Conservation (phyloP, 2,329 filamentous ascomycete species). For the Orbilia quercus region DNA sequence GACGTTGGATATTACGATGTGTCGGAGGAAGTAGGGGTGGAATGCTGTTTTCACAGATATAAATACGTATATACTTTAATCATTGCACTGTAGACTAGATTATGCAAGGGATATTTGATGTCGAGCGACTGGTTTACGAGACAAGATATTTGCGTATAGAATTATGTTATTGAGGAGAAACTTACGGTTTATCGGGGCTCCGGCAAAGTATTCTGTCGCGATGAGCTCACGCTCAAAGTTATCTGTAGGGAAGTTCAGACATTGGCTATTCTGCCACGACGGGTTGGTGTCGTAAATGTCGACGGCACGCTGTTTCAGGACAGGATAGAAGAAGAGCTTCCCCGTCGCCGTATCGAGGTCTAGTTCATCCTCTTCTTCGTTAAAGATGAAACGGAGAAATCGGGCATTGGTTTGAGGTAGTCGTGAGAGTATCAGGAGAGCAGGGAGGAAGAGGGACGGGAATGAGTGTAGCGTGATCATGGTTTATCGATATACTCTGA, state of each 20-base stretch:
- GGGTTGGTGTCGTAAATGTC: slow-evolving; percentile 12
- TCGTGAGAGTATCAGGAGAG: not conserved
- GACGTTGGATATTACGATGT: not conserved
- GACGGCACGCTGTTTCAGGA: not conserved
- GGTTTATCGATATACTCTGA: no score
- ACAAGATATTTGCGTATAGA: not conserved
- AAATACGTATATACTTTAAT: not conserved
- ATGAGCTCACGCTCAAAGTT: not conserved
- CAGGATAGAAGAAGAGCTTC: slow-evolving; percentile 1
- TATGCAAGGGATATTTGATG: not conserved
- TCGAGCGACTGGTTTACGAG: no score
- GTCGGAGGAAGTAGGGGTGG: slow-evolving; percentile 11
- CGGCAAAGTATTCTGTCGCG: slow-evolving; percentile 11
- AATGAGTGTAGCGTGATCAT: not conserved
- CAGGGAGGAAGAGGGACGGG: not conserved
- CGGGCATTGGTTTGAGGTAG: not conserved
- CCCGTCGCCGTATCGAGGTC: not conserved
- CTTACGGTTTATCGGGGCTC: slow-evolving; percentile 22
- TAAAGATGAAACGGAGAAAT: slow-evolving; percentile 1
- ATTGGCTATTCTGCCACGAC: slow-evolving; percentile 15
- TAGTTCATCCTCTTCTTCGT: not conserved
- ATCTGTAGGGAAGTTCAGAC: slow-evolving; percentile 14
- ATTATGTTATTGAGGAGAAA: not conserved
- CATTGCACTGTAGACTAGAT: no score
- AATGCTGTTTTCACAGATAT: slow-evolving; percentile 21